Base-by-base conservation (phyloP, 1,284 basidiomycete genomes). In the Trichosporon asahii region DNA sequence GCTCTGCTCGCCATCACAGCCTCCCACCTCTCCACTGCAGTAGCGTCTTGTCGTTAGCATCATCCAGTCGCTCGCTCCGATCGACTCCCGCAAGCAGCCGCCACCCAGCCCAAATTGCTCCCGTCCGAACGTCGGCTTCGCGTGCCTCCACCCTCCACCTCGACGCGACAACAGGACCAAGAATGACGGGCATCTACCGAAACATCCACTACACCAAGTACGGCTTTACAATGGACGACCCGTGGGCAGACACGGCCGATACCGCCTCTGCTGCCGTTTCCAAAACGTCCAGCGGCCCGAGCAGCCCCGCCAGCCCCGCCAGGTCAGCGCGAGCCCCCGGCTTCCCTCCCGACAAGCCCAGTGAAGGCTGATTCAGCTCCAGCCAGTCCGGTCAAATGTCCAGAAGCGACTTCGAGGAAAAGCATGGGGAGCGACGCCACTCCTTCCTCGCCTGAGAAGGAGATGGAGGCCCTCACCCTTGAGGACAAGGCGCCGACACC, bases 201-300 rank as follows among this genome's bases (percentile, higher is more conserved):
- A 33, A 31, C 57, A 61, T 31, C 57, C 27, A 61, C 15, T 31
- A 61, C 57, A 31, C 29, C 6, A 31, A 33, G 29, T 31, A 61
- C 57, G 29, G 57, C 29, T 33, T 33, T 33, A 65, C 46, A 37
- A 61, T 64, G 44, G 67, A 68, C 61, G 67, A 68, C 49, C 69
- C 69, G 35, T 70, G 69, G 69, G 69, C 69, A 4, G 65, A 70
- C 66, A 63, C 66, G 31, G 60, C 57, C 27, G 57, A 61, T 6
- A 18, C 29, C 15, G 57, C 57, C 27, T 5, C 57, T 5, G 4
- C 27, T 8, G 29, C 27, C 18, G 14, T 31, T 14, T 2, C 27
- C 6, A 21, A 6, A 31, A 33, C 21, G 9, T 31, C 57, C 27
- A n/a, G 31, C 31, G 66, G 60, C 27, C 63, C 69, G 8, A 46